These are phyloP conservation scores for Fusarium zealandicum DNA, from an alignment of 2,329 filamentous ascomycete genomes.

Conservation along the genomic window DNA sequence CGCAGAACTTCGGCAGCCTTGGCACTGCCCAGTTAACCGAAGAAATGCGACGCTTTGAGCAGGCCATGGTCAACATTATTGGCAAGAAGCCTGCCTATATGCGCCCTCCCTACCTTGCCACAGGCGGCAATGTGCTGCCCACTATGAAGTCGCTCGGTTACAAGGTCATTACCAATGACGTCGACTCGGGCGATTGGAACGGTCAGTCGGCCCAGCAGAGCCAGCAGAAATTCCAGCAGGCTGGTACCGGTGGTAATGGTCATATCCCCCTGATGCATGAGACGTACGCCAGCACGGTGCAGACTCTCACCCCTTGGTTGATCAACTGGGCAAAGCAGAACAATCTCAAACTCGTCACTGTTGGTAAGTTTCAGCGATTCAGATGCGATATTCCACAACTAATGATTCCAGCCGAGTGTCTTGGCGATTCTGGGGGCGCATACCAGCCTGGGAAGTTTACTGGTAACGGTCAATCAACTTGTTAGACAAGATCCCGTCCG, in stretches of 20 bases:
- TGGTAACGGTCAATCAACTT: too few relatives aligned
- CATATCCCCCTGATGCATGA: slow-evolving; percentile 67
- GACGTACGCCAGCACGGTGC: slow-evolving; percentile 58
- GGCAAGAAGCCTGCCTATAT: slow-evolving; percentile 58
- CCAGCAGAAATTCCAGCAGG: slow-evolving; percentile 58
- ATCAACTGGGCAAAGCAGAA: slow-evolving; percentile 59
- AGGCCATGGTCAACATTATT: slow-evolving; percentile 59
- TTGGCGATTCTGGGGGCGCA: slow-evolving; percentile 22
- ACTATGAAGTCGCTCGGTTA: slow-evolving; percentile 59
- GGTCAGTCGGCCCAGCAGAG: slow-evolving; percentile 58
- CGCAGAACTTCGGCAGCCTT: slow-evolving; percentile 51
- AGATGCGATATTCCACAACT: too few relatives aligned
- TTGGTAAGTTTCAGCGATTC: slow-evolving; percentile 59
- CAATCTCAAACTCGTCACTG: slow-evolving; percentile 56
- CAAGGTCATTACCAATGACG: slow-evolving; percentile 66
- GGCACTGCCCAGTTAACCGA: slow-evolving; percentile 49
- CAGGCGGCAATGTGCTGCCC: slow-evolving; percentile 52
- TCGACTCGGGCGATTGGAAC: slow-evolving; percentile 69
- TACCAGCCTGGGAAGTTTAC: slow-evolving; percentile 28
- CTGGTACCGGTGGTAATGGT: slow-evolving; percentile 52
- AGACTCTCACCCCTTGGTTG: slow-evolving; percentile 57
- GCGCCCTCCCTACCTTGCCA: slow-evolving; percentile 59
- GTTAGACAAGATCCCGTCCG: too few relatives aligned
- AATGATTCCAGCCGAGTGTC: slow-evolving; percentile 24
- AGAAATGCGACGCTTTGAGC: slow-evolving; percentile 60